Base-by-base conservation (phyloP, 1,139 yeast genomes). In the Sugiyamaella novakii region DNA sequence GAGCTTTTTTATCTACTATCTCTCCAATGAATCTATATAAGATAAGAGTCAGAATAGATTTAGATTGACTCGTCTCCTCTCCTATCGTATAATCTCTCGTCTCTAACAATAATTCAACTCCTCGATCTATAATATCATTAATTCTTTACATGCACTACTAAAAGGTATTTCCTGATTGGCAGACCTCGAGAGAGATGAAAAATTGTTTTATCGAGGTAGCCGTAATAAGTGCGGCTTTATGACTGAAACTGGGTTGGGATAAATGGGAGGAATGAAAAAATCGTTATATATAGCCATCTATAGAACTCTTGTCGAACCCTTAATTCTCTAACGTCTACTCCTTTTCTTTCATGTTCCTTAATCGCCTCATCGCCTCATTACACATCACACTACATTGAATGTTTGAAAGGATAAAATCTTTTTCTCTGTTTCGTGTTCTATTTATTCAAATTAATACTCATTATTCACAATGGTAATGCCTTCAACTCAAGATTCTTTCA, bases 401-500 rank as follows among this genome's bases (percentile, higher is more conserved):
- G 25, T 22, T 22, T 22, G 8, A 22, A 22, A 22, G 25, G 8
- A 22, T 22, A 22, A 22, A 22, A 22, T 22, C 25, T 6, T 6
- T 8, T 22, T 22, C 25, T 6, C 8, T 22, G 8, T 22, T 22
- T 22, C 5, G 5, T 8, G 8, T 22, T 22, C 8, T 6, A 22
- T 8, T 22, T 22, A 22, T 6, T 8, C 8, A 22, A 22, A 22
- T 19, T 5, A 17, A 33, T 33, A 33, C 3, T 11, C 19, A 29
- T 5, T 10, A 10, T 22, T 15, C 43, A 39, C 31, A 17, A 48
- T 48, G 51, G 51, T 48, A 14, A 34, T 48, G 48, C 46, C 51
- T 10, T 11, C 43, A 3, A 18, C 47, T 10, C 31, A 19, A 19
- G 81, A 77, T 59, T 66, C 77, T 12, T 83, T 83, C 61, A 78